Evolutionary conservation across 352 stramenopile species (phyloP).

Genomic region (Globisporangium paroecandrum): DNA sequence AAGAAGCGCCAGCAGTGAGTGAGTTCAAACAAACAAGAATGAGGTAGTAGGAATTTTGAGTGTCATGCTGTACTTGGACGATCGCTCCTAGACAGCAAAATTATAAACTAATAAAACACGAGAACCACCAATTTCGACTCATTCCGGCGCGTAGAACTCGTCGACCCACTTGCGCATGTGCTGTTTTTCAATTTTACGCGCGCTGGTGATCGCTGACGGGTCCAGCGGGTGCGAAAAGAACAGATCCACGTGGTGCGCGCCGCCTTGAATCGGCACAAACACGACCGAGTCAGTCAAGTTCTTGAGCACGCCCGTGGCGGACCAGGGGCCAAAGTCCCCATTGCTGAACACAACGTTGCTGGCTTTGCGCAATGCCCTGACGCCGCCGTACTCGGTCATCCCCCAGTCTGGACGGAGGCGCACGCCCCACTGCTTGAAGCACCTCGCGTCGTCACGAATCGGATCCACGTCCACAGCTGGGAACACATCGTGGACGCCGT

Average conservation of each 20-base stretch:
- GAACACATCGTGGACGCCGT: slow-evolving; percentile 87
- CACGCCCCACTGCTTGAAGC: slow-evolving; percentile 57
- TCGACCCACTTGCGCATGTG: slow-evolving; percentile 82
- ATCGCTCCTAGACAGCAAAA: too few species aligned
- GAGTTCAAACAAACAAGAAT: too few species aligned
- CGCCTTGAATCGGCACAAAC: slow-evolving; percentile 59
- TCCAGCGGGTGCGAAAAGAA: slow-evolving; percentile 90
- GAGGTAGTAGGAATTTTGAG: too few species aligned
- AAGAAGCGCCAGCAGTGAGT: too few species aligned
- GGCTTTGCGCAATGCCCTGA: slow-evolving; percentile 46
- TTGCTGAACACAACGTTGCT: slow-evolving; percentile 96
- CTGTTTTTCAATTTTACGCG: slow-evolving; percentile 61
- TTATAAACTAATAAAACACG: too few species aligned
- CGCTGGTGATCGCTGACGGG: slow-evolving; percentile 54
- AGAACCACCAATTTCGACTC: not conserved
- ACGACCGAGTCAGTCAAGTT: slow-evolving; percentile 69
- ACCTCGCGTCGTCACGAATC: slow-evolving; percentile 55
- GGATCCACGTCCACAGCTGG: slow-evolving; percentile 62
- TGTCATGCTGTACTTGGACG: too few species aligned
- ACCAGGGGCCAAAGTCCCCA: slow-evolving; percentile 92
- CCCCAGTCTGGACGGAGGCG: slow-evolving; percentile 61
- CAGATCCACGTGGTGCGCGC: slow-evolving; percentile 88
- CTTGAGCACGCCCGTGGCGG: slow-evolving; percentile 81
- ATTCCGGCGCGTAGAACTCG: slow-evolving; percentile 33
- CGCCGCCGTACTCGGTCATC: slow-evolving; percentile 64